Evolutionary conservation across 805 yeast genomes (phyloP).

Genomic region (Candida insectorum): DNA sequence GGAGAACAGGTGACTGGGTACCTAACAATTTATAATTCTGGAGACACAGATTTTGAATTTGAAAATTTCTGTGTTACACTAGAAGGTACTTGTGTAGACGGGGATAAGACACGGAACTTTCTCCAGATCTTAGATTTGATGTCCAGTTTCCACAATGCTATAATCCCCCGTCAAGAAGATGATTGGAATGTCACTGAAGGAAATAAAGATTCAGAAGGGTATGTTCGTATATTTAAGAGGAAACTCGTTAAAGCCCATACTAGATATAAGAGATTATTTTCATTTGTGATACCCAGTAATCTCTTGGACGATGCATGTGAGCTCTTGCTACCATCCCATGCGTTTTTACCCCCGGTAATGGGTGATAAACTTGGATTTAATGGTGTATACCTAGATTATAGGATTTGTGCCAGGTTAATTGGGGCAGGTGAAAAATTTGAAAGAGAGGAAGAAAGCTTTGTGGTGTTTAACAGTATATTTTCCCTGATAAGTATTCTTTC

Average conservation of each 20-base stretch:
- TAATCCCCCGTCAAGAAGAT: conserved; percentile 19
- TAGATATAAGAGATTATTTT: conserved; percentile 36
- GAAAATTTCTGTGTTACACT: conserved; percentile 60
- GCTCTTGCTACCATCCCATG: conserved; percentile 28
- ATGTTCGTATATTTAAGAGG: not conserved
- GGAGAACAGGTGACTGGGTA: conserved; percentile 67
- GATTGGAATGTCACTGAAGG: conserved; percentile 2
- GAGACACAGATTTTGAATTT: conserved; percentile 45
- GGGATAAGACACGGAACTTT: conserved; percentile 21
- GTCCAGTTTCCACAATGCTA: conserved; percentile 47
- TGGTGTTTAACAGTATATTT: too few species aligned
- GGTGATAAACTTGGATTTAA: too few species aligned
- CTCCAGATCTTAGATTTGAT: conserved; percentile 48
- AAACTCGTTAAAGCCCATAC: conserved; percentile 3
- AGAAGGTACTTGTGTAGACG: conserved; percentile 41
- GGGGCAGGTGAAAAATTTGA: too few species aligned
- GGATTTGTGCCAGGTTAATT: too few species aligned
- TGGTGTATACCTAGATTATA: too few species aligned
- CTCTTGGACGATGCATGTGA: conserved; percentile 37
- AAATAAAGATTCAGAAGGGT: conserved; percentile 4
- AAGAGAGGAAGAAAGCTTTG: too few species aligned
- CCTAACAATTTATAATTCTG: conserved; percentile 39
- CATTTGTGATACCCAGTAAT: conserved; percentile 36
- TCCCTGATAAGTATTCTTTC: too few species aligned
- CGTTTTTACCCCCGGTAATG: conserved; percentile 33